Base-by-base conservation (phyloP, 129 eudicot genomes). In the Arctium lappa region DNA sequence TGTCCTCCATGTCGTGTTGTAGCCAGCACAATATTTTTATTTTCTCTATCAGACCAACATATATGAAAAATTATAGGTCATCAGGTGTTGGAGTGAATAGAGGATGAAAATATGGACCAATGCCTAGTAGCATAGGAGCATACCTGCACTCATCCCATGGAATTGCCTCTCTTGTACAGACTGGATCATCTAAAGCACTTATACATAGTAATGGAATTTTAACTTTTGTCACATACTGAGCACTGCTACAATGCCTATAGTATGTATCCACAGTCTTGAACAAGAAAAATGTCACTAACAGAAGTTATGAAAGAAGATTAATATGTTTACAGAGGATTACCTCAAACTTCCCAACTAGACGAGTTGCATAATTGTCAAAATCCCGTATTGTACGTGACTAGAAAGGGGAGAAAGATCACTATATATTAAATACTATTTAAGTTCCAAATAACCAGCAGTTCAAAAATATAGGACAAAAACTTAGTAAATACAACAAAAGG, bases 141-240 rank as follows among this genome's bases (percentile, higher is more conserved):
- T 88, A 91, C 99, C 98, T 89, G 94, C 99, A 95, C 74, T 95
- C 99, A 82, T 95, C 98, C 95, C 95, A 95, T 4, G 99, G 99
- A 85, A 95, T 93, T 81, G 99, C 98, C 85, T 95, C 99, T 37
- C 81, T 84, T 13, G 99, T 95, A 85, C 99, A 95, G 31, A 95
- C 82, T 29, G 99, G 99, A 84, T 95, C 99, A 79, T 95, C 99
- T 83, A 93, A 89, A 66, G 99, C 87, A 89, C 93, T 93, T 63
- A 95, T 89, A 85, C 99, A 95, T 36, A 95, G 91, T 66, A 95
- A 90, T 74, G 99, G 99, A 39, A 93, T 89, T 3, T 90, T 66
- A 63, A 95, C 98, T 53, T 85, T 81, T n/a, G 89, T 88, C 66
- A 92, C 88, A 86, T 73, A 93, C 83, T 86, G 76, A 53, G 94